Percentiles rank a stretch among this genome's conserved stretches.
phyloP scores from a whole-genome alignment of 2,329 filamentous ascomycete species.

The Trichoderma sp. region DNA sequence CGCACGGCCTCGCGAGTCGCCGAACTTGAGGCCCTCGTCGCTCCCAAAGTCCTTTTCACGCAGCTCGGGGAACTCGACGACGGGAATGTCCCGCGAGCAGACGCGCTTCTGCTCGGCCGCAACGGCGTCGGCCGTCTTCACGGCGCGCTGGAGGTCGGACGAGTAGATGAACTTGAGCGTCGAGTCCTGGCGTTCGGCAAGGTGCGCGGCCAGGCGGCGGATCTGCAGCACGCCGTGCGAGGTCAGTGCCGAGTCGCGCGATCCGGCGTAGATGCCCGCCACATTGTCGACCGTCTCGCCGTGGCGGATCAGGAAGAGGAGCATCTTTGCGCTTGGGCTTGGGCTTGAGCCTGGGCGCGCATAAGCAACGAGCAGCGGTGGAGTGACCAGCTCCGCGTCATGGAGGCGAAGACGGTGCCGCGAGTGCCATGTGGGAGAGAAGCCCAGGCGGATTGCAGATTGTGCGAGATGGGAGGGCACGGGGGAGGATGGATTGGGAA shows the following conservation, averaged over 20 bases:
- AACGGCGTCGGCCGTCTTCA: slow-evolving; percentile 70
- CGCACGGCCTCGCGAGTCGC: slow-evolving; percentile 41
- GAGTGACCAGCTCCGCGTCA: slow-evolving; percentile 28
- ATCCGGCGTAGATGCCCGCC: slow-evolving; percentile 75
- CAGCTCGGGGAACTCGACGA: slow-evolving; percentile 49
- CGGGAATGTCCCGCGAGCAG: slow-evolving; percentile 27
- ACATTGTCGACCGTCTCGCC: slow-evolving; percentile 92
- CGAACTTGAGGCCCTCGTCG: slow-evolving; percentile 68
- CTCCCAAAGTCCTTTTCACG: slow-evolving; percentile 77
- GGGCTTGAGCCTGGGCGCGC: background rate
- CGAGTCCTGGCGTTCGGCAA: slow-evolving; percentile 51
- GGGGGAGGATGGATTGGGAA: background rate
- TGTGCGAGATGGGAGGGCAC: slow-evolving; percentile 5
- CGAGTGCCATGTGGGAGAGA: slow-evolving; percentile 22
- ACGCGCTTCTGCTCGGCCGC: slow-evolving; percentile 55
- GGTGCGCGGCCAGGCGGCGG: slow-evolving; percentile 67
- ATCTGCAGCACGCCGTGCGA: slow-evolving; percentile 81
- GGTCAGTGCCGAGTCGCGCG: slow-evolving; percentile 78
- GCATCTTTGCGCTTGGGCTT: slow-evolving; percentile 37
- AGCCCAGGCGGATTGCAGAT: background rate
- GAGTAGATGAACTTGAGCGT: slow-evolving; percentile 68
- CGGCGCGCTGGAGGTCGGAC: slow-evolving; percentile 76
- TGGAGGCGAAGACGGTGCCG: slow-evolving; percentile 29
- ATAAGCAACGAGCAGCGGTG: slow-evolving; percentile 23
- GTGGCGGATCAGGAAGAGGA: slow-evolving; percentile 78